phyloP scores from a whole-genome alignment of 192 early-diverging fungal genomes.

The Cetraspora pellucida region DNA sequence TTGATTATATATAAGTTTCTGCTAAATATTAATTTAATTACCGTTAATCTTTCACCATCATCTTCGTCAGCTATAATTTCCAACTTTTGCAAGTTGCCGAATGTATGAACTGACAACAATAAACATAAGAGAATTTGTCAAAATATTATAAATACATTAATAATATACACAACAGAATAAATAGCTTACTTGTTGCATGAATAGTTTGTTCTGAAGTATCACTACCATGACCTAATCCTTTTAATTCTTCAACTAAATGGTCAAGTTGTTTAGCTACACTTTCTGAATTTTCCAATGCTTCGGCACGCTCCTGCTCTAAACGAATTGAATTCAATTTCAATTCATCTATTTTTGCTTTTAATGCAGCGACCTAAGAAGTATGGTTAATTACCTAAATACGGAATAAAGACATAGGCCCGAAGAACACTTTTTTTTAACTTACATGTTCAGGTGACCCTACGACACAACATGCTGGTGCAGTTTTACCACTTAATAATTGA shows the following conservation, averaged over 20 bases:
- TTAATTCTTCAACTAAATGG: constrained; percentile 11
- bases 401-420: not conserved
- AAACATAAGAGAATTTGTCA: no score
- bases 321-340: not conserved
- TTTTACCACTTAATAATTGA: constrained; percentile 18
- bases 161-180: no score
- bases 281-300: constrained; percentile 17
- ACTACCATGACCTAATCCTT: constrained; percentile 21
- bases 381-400: not conserved
- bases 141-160: no score
- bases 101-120: constrained; percentile 24
- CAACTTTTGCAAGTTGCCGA: constrained; percentile 24
- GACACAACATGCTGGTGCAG: constrained; percentile 14
- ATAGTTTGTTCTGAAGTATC: constrained; percentile 27
- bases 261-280: constrained; percentile 27
- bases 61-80: constrained; percentile 38
- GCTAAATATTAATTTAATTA: no score
- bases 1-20: no score
- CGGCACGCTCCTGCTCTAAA: constrained; percentile 8
- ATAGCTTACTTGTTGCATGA: constrained; percentile 22
- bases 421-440: not conserved
- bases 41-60: not conserved
- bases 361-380: not conserved
- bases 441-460: constrained; percentile 33
- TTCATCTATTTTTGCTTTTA: constrained; percentile 32